These are phyloP conservation scores for Yamadazyma songkhlaensis DNA, from an alignment of 1,139 yeast species.

Conservation along the genomic window DNA sequence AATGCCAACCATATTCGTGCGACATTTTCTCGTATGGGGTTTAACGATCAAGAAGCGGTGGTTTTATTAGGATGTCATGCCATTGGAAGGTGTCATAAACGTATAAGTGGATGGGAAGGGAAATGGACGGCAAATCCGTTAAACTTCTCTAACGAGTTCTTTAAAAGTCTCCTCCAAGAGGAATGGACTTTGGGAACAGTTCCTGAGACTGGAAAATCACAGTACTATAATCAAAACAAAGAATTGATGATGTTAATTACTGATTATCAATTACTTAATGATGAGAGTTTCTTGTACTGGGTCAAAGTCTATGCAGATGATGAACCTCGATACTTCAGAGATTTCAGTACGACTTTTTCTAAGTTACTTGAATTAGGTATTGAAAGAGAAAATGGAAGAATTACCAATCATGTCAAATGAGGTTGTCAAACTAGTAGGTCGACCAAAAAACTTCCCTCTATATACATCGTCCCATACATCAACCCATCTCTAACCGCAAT, in stretches of 20 bases:
- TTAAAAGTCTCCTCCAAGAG: conserved; percentile 26
- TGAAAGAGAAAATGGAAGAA: conserved; percentile 16
- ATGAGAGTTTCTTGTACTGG: conserved; percentile 46
- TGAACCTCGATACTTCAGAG: conserved; percentile 46
- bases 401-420: too few species aligned
- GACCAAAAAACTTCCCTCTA: too few species aligned
- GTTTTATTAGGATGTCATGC: conserved; percentile 65
- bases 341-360: conserved; percentile 52
- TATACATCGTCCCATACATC: too few species aligned
- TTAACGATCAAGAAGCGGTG: conserved; percentile 61
- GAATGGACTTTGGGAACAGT: conserved; percentile 31
- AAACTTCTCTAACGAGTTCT: conserved; percentile 37
- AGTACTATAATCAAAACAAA: conserved; percentile 33
- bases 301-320: conserved; percentile 56
- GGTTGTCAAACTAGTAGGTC: too few species aligned
- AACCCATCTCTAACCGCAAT: too few species aligned
- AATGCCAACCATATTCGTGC: conserved; percentile 53
- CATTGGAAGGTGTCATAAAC: conserved; percentile 61
- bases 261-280: conserved; percentile 54
- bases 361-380: conserved; percentile 60
- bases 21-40: conserved; percentile 59
- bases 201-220: conserved; percentile 40
- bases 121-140: conserved; percentile 38
- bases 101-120: conserved; percentile 46
- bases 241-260: conserved; percentile 67